Evolutionary conservation across 257 asterid species (phyloP).

Genomic region (Pogostemon cablin): DNA sequence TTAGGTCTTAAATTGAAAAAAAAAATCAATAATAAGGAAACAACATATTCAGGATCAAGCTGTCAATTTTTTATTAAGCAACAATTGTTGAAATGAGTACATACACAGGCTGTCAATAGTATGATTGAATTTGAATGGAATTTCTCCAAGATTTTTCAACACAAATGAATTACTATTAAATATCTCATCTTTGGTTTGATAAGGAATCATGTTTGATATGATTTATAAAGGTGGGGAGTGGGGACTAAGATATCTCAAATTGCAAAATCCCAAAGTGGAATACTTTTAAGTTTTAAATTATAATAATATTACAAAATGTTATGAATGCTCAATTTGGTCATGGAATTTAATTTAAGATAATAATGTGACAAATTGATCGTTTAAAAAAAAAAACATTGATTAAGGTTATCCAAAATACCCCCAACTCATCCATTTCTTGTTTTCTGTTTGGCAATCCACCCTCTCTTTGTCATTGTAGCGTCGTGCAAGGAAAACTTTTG

Average conservation of each 20-base stretch:
- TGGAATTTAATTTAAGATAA: background rate
- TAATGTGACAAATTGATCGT: slow-evolving; percentile 7
- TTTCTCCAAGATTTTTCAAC: too few relatives aligned
- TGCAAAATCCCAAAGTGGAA: background rate
- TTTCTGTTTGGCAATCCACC: background rate
- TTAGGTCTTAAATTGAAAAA: too few relatives aligned
- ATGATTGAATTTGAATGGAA: too few relatives aligned
- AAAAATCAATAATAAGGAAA: too few relatives aligned
- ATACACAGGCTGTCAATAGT: too few relatives aligned
- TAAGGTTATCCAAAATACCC: slow-evolving; percentile 27
- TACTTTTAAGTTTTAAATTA: background rate
- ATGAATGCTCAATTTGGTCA: slow-evolving; percentile 10
- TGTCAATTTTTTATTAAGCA: too few relatives aligned
- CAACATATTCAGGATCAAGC: too few relatives aligned
- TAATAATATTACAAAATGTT: background rate
- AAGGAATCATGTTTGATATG: slow-evolving; percentile 21
- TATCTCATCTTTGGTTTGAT: slow-evolving; percentile 13
- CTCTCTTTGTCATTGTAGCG: too few relatives aligned
- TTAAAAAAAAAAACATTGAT: slow-evolving; percentile 4
- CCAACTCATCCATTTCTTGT: slow-evolving; percentile 22
- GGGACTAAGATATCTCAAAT: background rate
- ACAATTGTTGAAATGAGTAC: too few relatives aligned
- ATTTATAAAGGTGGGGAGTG: background rate
- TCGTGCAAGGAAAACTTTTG: too few relatives aligned
- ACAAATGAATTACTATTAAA: background rate